These are phyloP conservation scores for Mallotus nudiflorus DNA, from an alignment of 345 rosid species.

Conservation along the genomic window DNA sequence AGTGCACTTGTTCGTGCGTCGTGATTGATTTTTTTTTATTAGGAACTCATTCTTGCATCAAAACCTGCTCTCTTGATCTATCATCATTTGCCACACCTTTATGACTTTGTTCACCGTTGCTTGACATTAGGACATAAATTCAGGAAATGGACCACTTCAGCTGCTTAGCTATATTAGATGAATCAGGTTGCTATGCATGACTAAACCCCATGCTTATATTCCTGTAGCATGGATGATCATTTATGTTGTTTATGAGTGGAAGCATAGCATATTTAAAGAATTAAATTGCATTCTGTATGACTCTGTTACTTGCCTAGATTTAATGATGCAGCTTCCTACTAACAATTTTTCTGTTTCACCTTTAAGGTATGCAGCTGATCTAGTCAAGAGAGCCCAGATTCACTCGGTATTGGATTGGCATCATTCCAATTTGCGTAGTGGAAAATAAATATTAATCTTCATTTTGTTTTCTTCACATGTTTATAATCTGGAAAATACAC, in stretches of 20 bases:
- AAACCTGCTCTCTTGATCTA: neutral
- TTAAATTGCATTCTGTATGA: neutral
- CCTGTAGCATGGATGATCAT: neutral
- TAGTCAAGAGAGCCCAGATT: slow-evolving; percentile 74
- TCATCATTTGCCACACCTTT: neutral
- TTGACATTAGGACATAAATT: neutral
- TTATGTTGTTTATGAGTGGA: neutral
- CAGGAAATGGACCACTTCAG: neutral
- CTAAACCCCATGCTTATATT: neutral
- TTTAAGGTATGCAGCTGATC: slow-evolving; percentile 81
- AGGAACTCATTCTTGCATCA: no score
- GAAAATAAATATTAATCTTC: slow-evolving; percentile 44
- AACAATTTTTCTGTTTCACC: slow-evolving; percentile 6
- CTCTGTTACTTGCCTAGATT: neutral
- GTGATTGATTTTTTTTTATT: no score
- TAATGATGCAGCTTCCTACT: neutral
- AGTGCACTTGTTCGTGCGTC: slow-evolving; percentile 20
- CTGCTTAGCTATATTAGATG: neutral
- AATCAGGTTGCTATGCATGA: neutral
- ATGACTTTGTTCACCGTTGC: neutral
- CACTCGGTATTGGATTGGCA: slow-evolving; percentile 89
- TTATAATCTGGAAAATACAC: no score
- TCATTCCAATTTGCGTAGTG: slow-evolving; percentile 71
- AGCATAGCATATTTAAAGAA: neutral
- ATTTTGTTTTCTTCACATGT: no score